A percentile compares a stretch with the other conserved stretches of the same genome.
Conservation (phyloP, 2,329 filamentous ascomycete genomes). For the Apiospora kogelbergensis region DNA sequence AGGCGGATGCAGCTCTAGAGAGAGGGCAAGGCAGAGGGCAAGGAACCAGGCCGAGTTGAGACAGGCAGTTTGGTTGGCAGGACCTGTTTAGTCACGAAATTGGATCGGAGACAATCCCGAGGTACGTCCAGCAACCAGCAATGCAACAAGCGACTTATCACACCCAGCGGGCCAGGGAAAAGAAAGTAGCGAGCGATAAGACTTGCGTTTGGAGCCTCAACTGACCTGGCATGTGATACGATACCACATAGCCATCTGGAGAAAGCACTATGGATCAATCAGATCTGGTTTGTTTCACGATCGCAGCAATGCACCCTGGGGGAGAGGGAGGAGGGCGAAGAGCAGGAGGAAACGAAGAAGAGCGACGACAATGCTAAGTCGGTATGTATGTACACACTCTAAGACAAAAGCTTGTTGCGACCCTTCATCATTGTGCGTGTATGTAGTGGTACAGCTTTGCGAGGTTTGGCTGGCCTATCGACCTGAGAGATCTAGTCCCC, state of each 20-base stretch:
- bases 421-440: too few relatives aligned
- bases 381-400: not conserved
- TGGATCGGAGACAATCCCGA: not conserved
- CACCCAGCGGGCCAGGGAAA: not conserved
- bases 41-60: not conserved
- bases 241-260: not conserved
- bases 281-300: not conserved
- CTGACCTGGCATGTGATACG: not conserved
- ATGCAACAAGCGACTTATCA: not conserved
- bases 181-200: not conserved
- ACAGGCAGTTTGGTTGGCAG: not conserved
- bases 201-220: slow-evolving; percentile 2
- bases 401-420: too few relatives aligned
- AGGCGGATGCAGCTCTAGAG: not conserved
- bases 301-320: not conserved
- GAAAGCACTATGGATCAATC: not conserved
- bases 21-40: not conserved
- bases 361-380: not conserved
- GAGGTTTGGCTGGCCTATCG: not conserved
- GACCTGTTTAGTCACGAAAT: not conserved
- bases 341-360: not conserved
- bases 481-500: not conserved
- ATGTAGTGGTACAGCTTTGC: not conserved
- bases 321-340: not conserved
- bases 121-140: not conserved